phyloP scores from a whole-genome alignment of 2,329 filamentous ascomycete species.

The Epichloe gansuensis region DNA sequence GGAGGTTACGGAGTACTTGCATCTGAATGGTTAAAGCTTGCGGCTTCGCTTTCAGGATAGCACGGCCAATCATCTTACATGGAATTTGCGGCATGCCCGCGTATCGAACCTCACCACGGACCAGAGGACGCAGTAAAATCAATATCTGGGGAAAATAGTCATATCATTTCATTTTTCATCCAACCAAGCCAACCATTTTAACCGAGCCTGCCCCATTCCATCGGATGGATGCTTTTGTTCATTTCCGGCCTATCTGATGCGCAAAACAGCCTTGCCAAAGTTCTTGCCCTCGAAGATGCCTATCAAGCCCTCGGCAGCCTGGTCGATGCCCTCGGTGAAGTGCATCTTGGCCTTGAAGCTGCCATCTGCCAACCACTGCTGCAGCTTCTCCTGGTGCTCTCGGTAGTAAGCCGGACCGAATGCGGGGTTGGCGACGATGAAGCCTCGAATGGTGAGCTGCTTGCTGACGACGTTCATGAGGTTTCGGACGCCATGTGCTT shows the following conservation, averaged over 20 bases:
- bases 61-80: background rate
- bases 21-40: no score
- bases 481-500: conserved; percentile 52
- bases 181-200: background rate
- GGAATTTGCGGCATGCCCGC: background rate
- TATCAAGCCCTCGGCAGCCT: conserved; percentile 61
- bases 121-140: no score
- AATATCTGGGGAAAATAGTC: background rate
- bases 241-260: background rate
- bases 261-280: conserved; percentile 71
- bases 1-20: no score
- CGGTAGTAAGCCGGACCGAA: conserved; percentile 54
- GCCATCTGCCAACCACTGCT: conserved; percentile 65
- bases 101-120: no score
- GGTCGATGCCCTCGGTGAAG: conserved; percentile 66
- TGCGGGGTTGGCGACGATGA: conserved; percentile 55
- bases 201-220: no score
- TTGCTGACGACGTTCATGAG: conserved; percentile 53
- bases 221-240: no score
- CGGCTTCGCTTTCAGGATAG: background rate
- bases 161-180: background rate
- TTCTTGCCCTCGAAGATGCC: conserved; percentile 69
- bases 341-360: conserved; percentile 58
- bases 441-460: conserved; percentile 60
- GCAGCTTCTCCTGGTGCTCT: conserved; percentile 65